phyloP scores from a whole-genome alignment of 2,329 filamentous ascomycete species.

The Trichophyton verrucosum region DNA sequence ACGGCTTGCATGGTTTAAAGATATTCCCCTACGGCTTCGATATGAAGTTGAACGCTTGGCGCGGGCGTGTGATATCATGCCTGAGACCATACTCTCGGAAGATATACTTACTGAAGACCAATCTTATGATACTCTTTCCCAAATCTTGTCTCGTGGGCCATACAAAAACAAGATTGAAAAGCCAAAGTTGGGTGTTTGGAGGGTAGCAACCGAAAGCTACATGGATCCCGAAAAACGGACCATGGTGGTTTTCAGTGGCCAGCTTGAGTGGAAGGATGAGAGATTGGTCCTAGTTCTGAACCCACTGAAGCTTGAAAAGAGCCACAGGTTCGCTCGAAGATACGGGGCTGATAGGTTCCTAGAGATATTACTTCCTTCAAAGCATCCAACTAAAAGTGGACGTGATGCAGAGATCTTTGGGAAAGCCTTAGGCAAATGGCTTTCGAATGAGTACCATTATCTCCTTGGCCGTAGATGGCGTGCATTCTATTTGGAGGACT shows the following conservation, averaged over 20 bases:
- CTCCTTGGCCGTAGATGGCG: conserved; percentile 35
- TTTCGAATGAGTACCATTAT: conserved; percentile 27
- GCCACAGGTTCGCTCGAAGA: conserved; percentile 35
- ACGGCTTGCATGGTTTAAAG: conserved; percentile 17
- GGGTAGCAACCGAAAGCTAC: conserved; percentile 23
- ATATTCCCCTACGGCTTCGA: conserved; percentile 24
- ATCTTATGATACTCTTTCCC: conserved; percentile 23
- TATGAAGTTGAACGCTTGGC: conserved; percentile 30
- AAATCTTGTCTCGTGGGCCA: conserved; percentile 20
- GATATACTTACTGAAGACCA: conserved; percentile 15
- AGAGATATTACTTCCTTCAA: conserved; percentile 27
- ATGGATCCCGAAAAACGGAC: conserved; percentile 22
- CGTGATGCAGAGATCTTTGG: conserved; percentile 18
- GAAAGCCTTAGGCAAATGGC: conserved; percentile 28
- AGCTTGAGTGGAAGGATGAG: conserved; percentile 29
- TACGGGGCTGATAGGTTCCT: conserved; percentile 38
- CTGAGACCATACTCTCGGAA: conserved; percentile 21
- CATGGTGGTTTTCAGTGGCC: conserved; percentile 30
- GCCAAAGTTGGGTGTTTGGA: conserved; percentile 23
- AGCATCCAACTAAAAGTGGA: conserved; percentile 18
- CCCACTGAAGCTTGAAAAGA: conserved; percentile 30
- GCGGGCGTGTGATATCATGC: conserved; percentile 19
- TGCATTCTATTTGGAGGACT: conserved; percentile 33
- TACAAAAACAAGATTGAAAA: conserved; percentile 18
- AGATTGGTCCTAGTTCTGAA: conserved; percentile 31